A percentile compares a stretch with the other conserved stretches of the same genome.
Evolutionary conservation across 2,329 filamentous ascomycete species (phyloP).

Genomic region (Aspergillus sp.): DNA sequence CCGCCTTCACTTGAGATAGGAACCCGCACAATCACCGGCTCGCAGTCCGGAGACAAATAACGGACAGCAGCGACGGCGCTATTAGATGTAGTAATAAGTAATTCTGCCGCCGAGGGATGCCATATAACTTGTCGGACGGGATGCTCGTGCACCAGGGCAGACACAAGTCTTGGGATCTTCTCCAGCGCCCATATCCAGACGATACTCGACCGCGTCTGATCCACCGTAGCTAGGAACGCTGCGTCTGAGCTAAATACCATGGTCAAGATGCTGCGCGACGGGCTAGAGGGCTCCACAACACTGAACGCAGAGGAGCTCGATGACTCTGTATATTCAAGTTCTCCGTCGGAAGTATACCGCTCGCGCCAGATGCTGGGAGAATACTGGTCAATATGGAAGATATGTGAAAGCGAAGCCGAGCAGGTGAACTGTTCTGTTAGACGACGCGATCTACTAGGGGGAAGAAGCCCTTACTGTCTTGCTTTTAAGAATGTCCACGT

Average conservation of each 20-base stretch:
- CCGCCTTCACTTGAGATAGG: conserved; percentile 26
- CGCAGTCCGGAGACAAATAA: conserved; percentile 21
- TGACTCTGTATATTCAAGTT: conserved; percentile 28
- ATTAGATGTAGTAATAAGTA: conserved; percentile 32
- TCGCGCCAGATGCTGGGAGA: conserved; percentile 29
- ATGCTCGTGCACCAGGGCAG: conserved; percentile 35
- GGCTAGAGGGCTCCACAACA: conserved; percentile 20
- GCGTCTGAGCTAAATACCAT: conserved; percentile 33
- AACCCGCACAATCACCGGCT: conserved; percentile 22
- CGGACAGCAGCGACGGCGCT: conserved; percentile 23
- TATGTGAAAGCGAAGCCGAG: conserved; percentile 25
- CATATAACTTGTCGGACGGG: conserved; percentile 32
- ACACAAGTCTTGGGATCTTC: conserved; percentile 17
- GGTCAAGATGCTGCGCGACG: conserved; percentile 27
- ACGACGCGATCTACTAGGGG: no score
- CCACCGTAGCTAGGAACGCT: conserved; percentile 28
- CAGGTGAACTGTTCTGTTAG: conserved; percentile 22
- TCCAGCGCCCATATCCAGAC: conserved; percentile 38
- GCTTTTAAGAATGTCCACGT: conserved; percentile 39
- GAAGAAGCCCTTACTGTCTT: conserved; percentile 27
- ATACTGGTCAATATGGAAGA: conserved; percentile 20
- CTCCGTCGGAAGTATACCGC: conserved; percentile 18
- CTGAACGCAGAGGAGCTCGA: conserved; percentile 28
- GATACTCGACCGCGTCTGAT: conserved; percentile 33
- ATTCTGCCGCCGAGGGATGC: conserved; percentile 27